These are phyloP conservation scores for Hyaloperonospora arabidopsidis DNA, from an alignment of 352 stramenopile genomes.

Conservation along the genomic window DNA sequence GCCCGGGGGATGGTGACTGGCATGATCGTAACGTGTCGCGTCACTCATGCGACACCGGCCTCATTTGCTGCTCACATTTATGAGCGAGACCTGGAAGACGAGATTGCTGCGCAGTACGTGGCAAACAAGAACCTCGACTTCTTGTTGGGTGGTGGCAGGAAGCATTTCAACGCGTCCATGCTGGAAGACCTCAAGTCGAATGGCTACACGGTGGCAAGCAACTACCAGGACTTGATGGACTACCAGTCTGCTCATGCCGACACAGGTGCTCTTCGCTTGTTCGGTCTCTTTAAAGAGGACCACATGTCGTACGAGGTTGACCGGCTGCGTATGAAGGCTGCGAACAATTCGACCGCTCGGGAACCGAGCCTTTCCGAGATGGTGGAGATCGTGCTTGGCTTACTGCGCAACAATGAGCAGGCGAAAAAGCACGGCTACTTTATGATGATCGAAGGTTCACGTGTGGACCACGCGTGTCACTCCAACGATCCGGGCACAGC, in stretches of 20 bases:
- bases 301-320: conserved; percentile 73
- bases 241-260: conserved; percentile 44
- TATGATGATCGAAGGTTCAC: conserved; percentile 68
- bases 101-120: conserved; percentile 53
- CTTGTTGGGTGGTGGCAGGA: conserved; percentile 40
- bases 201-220: conserved; percentile 44
- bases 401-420: conserved; percentile 62
- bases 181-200: conserved; percentile 32
- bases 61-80: conserved; percentile 48
- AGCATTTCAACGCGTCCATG: conserved; percentile 47
- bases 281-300: conserved; percentile 50
- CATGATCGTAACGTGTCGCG: conserved; percentile 60
- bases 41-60: conserved; percentile 53
- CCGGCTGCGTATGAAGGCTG: conserved; percentile 31
- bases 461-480: conserved; percentile 59
- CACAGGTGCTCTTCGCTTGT: conserved; percentile 41
- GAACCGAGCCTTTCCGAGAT: conserved; percentile 57
- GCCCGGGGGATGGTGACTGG: conserved; percentile 54
- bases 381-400: conserved; percentile 47
- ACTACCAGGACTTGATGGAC: conserved; percentile 47
- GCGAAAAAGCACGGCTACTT: conserved; percentile 73
- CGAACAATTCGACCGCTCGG: conserved; percentile 32
- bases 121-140: conserved; percentile 68
- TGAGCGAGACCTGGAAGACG: conserved; percentile 45
- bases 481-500: conserved; percentile 62